A percentile compares a stretch with the other conserved stretches of the same genome.
These are phyloP conservation scores for Fusarium sterilihyphosum DNA, from an alignment of 2,329 filamentous ascomycete genomes.

Conservation along the genomic window DNA sequence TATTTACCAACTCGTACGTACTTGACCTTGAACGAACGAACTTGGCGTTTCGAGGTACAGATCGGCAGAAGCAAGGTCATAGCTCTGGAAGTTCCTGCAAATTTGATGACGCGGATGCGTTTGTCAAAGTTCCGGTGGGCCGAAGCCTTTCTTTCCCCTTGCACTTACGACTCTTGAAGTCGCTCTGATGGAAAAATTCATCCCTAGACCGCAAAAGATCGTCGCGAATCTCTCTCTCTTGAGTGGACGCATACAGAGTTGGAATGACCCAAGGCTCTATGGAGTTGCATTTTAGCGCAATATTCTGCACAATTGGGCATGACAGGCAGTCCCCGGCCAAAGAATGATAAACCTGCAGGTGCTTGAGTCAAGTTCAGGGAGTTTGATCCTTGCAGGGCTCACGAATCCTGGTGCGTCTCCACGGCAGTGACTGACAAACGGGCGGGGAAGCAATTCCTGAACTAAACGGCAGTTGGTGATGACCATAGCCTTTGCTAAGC, in stretches of 20 bases:
- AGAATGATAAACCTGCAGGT: neutral
- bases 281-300: neutral
- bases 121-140: neutral
- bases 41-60: neutral
- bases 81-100: neutral
- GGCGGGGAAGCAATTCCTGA: neutral
- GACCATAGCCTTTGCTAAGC: neutral
- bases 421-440: neutral
- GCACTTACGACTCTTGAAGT: neutral
- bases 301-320: neutral
- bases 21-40: too few species aligned
- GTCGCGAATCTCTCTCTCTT: slow-evolving; percentile 3
- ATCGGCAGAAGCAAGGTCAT: neutral
- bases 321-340: neutral
- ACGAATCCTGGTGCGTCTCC: neutral
- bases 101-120: neutral
- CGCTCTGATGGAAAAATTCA: neutral
- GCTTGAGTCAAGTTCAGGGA: neutral
- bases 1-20: neutral
- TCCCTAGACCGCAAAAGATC: slow-evolving; percentile 15
- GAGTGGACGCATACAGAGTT: neutral
- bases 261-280: neutral
- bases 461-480: slow-evolving; percentile 1
- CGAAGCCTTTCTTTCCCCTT: neutral
- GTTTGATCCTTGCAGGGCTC: neutral